These are phyloP conservation scores for Trichosanthes cucumerina DNA, from an alignment of 306 rosid genomes.

Conservation along the genomic window DNA sequence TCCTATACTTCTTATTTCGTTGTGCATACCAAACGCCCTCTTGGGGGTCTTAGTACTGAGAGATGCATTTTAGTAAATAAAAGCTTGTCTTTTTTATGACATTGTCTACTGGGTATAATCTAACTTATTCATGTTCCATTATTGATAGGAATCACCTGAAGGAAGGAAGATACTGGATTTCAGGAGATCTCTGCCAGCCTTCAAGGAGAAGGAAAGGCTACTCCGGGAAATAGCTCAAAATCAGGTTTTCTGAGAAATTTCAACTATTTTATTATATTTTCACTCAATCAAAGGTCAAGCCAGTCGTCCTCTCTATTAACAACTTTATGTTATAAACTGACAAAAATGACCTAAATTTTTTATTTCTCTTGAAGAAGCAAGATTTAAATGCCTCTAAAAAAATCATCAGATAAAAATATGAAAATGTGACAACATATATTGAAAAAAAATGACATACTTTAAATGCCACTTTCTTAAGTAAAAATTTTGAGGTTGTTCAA, in stretches of 20 bases:
- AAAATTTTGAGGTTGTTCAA: background rate
- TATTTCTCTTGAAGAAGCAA: background rate
- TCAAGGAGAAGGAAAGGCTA: slow-evolving; percentile 39
- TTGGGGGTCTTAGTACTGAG: background rate
- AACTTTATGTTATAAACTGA: background rate
- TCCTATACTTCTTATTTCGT: background rate
- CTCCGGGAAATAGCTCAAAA: slow-evolving; percentile 48
- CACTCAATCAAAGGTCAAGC: background rate
- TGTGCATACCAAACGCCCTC: background rate
- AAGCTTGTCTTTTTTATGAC: background rate
- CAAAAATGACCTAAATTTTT: background rate
- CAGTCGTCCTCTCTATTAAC: background rate
- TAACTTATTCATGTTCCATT: background rate
- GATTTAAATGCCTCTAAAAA: background rate
- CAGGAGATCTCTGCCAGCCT: slow-evolving; percentile 39
- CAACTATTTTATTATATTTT: background rate
- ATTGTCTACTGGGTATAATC: background rate
- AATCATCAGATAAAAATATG: background rate
- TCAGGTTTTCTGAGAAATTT: slow-evolving; percentile 25
- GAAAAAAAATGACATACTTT: background rate
- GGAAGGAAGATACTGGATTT: slow-evolving; percentile 41
- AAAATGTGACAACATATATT: background rate
- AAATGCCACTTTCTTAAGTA: background rate
- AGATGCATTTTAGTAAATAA: background rate
- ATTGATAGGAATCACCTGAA: slow-evolving; percentile 45